Base-by-base conservation (phyloP, 2,329 filamentous ascomycete genomes). In the Talaromyces sp. region DNA sequence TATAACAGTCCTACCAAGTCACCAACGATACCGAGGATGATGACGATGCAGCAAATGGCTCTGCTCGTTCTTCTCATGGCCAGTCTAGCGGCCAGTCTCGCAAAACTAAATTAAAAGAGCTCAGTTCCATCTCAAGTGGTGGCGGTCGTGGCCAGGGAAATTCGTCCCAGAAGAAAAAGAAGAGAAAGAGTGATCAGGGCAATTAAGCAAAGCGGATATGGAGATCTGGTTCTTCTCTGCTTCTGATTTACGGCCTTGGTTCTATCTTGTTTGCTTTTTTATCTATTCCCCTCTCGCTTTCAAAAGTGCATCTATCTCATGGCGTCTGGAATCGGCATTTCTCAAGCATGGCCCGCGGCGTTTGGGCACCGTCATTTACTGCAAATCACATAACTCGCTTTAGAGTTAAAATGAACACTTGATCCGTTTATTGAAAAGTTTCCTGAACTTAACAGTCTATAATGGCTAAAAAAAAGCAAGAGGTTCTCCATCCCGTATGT, bases 101-200 rank as follows among this genome's bases (percentile, higher is more conserved):
- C 6, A 19, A 4, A 3, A 7, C 22, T 10, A 29, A 14, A 14
- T 2, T 42, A 24, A 49, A 30, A 19, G 10, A 33, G 6, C 14
- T 49, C 16, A 42, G 13, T 11, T 16, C 27, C 17, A 49, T 49
- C 6, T 49, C 47, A 10, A 29, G 37, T n/a, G 20, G 13, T 20
- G 20, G 40, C 37, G 40, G 40, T 24, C 10, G 39, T 7, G 30
- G 27, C 17, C 10, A 22, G 9, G 13, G 17, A 17, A 24, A 7
- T 8, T 14, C 35, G 2, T 29, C 17, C 4, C 56, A 58, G 41
- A 60, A 60, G 41, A 61, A 58, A 52, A 60, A 64, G 47, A 64
- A 64, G 61, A 61, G 61, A 46, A 63, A 64, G 57, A 57, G 40
- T 35, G 37, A 9, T 9, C 24, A 27, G 9, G 24, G 53, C 44